Base-by-base conservation (phyloP, 2,329 filamentous ascomycete species). In the Epicoccum sorghinum region DNA sequence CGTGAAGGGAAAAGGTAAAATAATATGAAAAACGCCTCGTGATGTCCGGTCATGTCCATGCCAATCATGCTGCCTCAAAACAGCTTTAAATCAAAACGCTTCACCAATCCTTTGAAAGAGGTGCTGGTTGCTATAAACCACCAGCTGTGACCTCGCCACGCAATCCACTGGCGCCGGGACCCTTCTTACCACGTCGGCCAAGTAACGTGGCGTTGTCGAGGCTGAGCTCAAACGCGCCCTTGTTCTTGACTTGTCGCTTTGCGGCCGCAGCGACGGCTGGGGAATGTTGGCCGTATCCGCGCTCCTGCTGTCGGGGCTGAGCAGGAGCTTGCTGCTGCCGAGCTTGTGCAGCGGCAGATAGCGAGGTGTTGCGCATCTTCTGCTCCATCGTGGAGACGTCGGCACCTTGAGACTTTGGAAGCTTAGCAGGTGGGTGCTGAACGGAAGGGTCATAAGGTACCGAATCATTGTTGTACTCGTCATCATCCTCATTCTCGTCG, bases 171-270 rank as follows among this genome's bases (percentile, higher is more conserved):
- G 74, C 75, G 49, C 73, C 75, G 2, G 60, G 59, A 1, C 49
- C 56, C 71, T 80, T 81, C 73, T 82, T 84, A 25, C 80, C 79
- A 60, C 86, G 79, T 65, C 93, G 86, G 29, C 93, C 93, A 4
- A 99, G 80, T 46, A 99, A 77, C 1, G 93, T 98, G 1, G 95
- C 90, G 51, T 95, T 95, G 61, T 96, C 91, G 33, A 99, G 79
- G 69, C 87, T 97, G 41, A 99, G 83, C 76, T 99, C 95, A 64
- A 99, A 99, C 0, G 89, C 87, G 29, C 91, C 92, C 75, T 88
- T 90, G 64, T 89, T 86, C 59, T 82, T 83, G 52, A 95, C 91
- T 69, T 91, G 91, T 68, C 90, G 87, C 66, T 89, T 88, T 3
- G 91, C 93, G 0, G 93, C 92, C 0, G 90, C 88, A 0, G 93